A percentile compares a stretch with the other conserved stretches of the same genome.
phyloP scores from a whole-genome alignment of 805 yeast species.

The Henningerozyma blattae region DNA sequence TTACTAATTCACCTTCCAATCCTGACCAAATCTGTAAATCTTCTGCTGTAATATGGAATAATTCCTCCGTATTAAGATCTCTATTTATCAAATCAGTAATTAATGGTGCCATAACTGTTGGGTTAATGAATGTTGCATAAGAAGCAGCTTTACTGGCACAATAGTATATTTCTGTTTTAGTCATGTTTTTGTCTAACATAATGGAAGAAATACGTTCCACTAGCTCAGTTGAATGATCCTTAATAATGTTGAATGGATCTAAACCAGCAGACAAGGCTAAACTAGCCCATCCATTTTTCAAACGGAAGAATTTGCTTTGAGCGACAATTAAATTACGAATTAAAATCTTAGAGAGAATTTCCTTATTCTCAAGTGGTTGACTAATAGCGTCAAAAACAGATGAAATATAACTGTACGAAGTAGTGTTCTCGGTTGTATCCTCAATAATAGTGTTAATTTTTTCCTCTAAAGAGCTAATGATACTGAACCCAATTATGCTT shows the following conservation, averaged over 20 bases:
- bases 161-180: conserved; percentile 24
- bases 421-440: conserved; percentile 12
- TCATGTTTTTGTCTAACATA: conserved; percentile 7
- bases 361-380: conserved; percentile 15
- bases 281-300: conserved; percentile 65
- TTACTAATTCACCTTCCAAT: conserved; percentile 55
- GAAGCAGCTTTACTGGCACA: conserved; percentile 42
- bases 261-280: conserved; percentile 43
- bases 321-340: conserved; percentile 30
- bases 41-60: conserved; percentile 33
- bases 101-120: conserved; percentile 41
- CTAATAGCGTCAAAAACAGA: conserved; percentile 30
- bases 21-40: conserved; percentile 57
- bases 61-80: conserved; percentile 29
- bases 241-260: conserved; percentile 55
- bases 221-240: conserved; percentile 15
- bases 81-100: conserved; percentile 31
- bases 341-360: conserved; percentile 24
- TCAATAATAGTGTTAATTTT: conserved; percentile 9
- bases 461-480: conserved; percentile 32
- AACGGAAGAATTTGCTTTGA: conserved; percentile 30
- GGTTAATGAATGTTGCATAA: conserved; percentile 44
- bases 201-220: conserved; percentile 11
- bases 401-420: conserved; percentile 21
- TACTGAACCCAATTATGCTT: conserved; percentile 29